Evolutionary conservation across 2,329 filamentous ascomycete species (phyloP).

Genomic region (Orbilia javanica): DNA sequence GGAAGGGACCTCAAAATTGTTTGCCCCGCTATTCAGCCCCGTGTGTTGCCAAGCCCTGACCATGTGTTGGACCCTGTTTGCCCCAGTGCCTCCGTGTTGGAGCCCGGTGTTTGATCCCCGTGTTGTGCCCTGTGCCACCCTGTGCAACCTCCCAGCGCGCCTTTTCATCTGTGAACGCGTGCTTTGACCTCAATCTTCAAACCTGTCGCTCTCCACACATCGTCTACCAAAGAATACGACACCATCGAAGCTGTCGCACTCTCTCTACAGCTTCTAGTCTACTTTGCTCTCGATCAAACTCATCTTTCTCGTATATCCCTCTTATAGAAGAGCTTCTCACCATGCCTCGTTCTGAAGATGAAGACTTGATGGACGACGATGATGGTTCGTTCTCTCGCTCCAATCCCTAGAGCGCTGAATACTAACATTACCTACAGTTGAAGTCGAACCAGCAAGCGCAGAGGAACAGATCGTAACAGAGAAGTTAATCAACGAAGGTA

Average conservation of each 20-base stretch:
- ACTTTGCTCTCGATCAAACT: neutral
- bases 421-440: constrained; percentile 27
- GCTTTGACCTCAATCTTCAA: constrained; percentile 24
- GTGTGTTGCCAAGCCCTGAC: constrained; percentile 4
- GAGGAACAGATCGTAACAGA: constrained; percentile 68
- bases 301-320: neutral
- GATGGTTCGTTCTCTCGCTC: constrained; percentile 59
- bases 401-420: neutral
- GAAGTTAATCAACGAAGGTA: constrained; percentile 93
- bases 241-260: constrained; percentile 70
- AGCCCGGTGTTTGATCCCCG: neutral
- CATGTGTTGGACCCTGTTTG: neutral
- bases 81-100: neutral
- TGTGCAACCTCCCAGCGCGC: constrained; percentile 30
- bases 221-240: constrained; percentile 63
- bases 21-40: constrained; percentile 25
- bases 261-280: constrained; percentile 61
- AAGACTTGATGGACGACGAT: constrained; percentile 53
- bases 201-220: constrained; percentile 39
- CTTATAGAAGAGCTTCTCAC: neutral
- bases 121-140: neutral
- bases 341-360: constrained; percentile 55
- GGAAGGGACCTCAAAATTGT: neutral
- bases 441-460: constrained; percentile 33
- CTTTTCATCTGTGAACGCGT: constrained; percentile 44